Evolutionary conservation across 2,329 filamentous ascomycete genomes (phyloP).

Genomic region (Pezicula radicicola): DNA sequence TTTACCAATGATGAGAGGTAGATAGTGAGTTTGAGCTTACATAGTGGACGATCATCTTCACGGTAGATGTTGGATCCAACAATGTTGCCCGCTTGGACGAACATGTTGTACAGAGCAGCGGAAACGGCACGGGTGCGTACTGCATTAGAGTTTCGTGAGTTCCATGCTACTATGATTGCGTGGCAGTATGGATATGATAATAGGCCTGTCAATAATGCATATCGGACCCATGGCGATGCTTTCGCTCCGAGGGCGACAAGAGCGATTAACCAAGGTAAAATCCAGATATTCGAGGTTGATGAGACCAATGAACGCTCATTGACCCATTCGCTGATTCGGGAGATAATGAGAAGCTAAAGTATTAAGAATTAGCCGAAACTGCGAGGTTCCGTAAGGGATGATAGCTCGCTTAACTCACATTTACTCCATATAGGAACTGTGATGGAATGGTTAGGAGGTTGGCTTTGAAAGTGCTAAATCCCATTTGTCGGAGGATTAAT

Average conservation of each 20-base stretch:
- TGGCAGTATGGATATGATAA: conserved; percentile 23
- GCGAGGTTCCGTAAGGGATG: conserved; percentile 33
- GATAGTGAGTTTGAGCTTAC: neutral
- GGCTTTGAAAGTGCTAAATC: conserved; percentile 40
- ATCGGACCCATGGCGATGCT: neutral
- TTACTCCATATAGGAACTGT: neutral
- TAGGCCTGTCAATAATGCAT: neutral
- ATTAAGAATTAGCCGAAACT: conserved; percentile 41
- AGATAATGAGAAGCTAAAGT: conserved; percentile 21
- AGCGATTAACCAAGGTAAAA: conserved; percentile 30
- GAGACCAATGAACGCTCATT: conserved; percentile 30
- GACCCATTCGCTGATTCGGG: conserved; percentile 38
- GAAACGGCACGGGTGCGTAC: conserved; percentile 61
- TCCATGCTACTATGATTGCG: conserved; percentile 46
- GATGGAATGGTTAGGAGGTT: conserved; percentile 58
- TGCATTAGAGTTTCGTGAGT: conserved; percentile 55
- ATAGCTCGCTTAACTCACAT: conserved; percentile 16
- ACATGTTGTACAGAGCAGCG: conserved; percentile 61
- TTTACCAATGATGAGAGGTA: neutral
- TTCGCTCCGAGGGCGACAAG: conserved; percentile 3
- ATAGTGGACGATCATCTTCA: conserved; percentile 26
- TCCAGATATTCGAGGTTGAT: conserved; percentile 32
- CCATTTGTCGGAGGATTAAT: conserved; percentile 1
- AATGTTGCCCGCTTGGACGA: conserved; percentile 40
- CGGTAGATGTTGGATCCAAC: conserved; percentile 35